Evolutionary conservation across 495 filamentous ascomycete genomes (phyloP), one percentile per base, ranked within the genome.

Genomic region (Xylaria nigripes): DNA sequence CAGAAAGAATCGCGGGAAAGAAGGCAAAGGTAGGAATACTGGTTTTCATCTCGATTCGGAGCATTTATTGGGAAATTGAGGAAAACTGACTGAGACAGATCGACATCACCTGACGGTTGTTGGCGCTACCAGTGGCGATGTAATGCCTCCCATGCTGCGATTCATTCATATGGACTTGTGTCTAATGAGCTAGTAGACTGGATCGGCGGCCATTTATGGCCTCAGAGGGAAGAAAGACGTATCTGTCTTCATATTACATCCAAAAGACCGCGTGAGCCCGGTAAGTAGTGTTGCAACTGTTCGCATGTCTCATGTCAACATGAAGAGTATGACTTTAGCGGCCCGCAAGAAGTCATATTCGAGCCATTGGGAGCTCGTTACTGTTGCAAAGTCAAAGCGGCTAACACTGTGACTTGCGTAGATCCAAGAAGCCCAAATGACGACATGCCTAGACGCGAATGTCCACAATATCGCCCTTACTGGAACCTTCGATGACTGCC

Each of bases 211-310:
- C 16, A 96, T 98, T 57, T 96, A 96, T 65, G 93, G 93, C n/a
- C 78, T 98, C 6, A 75, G 90, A n/a, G 89, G 89, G 23, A 97
- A 97, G 80, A 91, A 92, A 70, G 93, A 98, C 76, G 84, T 96
- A 6, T 89, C 87, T 0, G 83, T 96, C 7, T 87, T 89, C 70
- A 96, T 98, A 61, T 72, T 95, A 50, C 83, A 87, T 68, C 93
- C 93, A 6, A 85, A 88, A 57, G 92, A 88, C 29, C 81, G 83
- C 47, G 81, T 95, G 41, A 86, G 81, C 61, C 85, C 89, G 2
- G 85, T 55, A 55, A 55, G 51, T 40, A 15, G n/a, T 7, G 8
- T 10, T 29, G 21, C 15, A 40, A 18, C n/a, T 40, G 36, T 18
- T 40, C 1, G 15, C 36, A n/a, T n/a, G 13, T 8, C 6, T 7